These are phyloP conservation scores for Beta vulgaris DNA, from an alignment of 148 eudicot species.

Conservation along the genomic window DNA sequence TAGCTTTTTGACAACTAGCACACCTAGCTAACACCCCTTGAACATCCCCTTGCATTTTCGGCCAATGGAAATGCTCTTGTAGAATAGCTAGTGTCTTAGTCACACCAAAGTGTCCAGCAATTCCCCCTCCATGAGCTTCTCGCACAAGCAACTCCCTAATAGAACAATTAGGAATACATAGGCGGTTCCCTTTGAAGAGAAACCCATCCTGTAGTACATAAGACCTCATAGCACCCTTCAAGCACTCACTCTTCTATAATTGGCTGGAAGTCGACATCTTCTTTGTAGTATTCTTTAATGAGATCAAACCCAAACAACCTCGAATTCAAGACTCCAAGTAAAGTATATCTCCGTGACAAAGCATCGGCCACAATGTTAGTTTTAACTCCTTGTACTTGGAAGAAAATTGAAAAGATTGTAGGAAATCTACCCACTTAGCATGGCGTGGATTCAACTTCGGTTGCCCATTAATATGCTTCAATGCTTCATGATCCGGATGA, in stretches of 20 bases:
- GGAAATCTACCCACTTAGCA: conserved; percentile 12
- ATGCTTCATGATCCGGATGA: conserved; percentile 11
- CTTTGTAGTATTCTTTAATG: background rate
- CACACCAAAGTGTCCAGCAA: no score
- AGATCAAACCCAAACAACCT: background rate
- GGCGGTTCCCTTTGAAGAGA: conserved; percentile 1
- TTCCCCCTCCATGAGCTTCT: no score
- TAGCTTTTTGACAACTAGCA: no score
- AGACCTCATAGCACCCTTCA: no score
- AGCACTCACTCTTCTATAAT: background rate
- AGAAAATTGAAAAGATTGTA: conserved; percentile 1
- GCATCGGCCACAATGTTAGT: background rate
- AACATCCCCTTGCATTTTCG: no score
- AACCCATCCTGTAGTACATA: background rate
- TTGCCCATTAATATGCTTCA: conserved; percentile 10
- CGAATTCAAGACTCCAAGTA: background rate
- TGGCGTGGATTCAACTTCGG: background rate
- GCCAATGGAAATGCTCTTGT: background rate
- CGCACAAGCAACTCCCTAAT: no score
- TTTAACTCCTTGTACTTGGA: conserved; percentile 6
- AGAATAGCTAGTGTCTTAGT: no score
- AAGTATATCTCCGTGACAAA: background rate
- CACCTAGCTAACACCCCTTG: no score
- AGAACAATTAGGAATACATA: conserved; percentile 1
- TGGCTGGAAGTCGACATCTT: background rate